phyloP scores from a whole-genome alignment of 805 yeast species.

The Metschnikowia arizonensis region DNA sequence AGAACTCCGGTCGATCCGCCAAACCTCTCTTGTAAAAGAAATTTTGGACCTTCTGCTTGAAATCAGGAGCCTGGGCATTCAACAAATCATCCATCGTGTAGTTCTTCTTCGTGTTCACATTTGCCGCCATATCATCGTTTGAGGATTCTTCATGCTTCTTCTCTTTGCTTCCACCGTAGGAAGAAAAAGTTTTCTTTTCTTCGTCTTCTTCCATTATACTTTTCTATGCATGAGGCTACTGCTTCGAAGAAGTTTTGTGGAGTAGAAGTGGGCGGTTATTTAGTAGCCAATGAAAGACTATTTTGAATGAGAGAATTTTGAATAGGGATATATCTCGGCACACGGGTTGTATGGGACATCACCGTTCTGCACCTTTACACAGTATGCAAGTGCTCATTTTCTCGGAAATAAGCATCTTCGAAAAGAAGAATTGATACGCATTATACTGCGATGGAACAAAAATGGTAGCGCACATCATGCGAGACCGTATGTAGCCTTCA shows the following conservation, averaged over 20 bases:
- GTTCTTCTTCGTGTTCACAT: not conserved
- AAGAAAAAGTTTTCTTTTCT: slow-evolving; percentile 2
- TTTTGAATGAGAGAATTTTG: not conserved
- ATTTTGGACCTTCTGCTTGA: slow-evolving; percentile 10
- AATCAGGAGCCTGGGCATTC: slow-evolving; percentile 12
- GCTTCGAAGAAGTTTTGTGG: not conserved
- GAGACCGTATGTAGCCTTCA: too few species aligned
- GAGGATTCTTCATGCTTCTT: slow-evolving; percentile 1
- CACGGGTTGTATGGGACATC: slow-evolving; percentile 2
- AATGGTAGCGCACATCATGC: not conserved
- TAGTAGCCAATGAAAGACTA: not conserved
- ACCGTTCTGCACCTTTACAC: slow-evolving; percentile 5
- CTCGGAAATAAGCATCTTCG: not conserved
- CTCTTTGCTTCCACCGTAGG: slow-evolving; percentile 5
- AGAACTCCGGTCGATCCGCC: slow-evolving; percentile 31
- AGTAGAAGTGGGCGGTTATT: not conserved
- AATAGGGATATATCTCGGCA: slow-evolving; percentile 3
- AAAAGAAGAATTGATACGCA: not conserved
- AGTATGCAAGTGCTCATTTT: slow-evolving; percentile 2
- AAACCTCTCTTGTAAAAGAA: slow-evolving; percentile 19
- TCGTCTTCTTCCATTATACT: slow-evolving; percentile 6
- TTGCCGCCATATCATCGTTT: slow-evolving; percentile 2
- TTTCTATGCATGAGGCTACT: not conserved
- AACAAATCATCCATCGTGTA: slow-evolving; percentile 14
- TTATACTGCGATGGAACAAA: not conserved